Conservation (phyloP, 768 basidiomycete species). For the Russula sp. region DNA sequence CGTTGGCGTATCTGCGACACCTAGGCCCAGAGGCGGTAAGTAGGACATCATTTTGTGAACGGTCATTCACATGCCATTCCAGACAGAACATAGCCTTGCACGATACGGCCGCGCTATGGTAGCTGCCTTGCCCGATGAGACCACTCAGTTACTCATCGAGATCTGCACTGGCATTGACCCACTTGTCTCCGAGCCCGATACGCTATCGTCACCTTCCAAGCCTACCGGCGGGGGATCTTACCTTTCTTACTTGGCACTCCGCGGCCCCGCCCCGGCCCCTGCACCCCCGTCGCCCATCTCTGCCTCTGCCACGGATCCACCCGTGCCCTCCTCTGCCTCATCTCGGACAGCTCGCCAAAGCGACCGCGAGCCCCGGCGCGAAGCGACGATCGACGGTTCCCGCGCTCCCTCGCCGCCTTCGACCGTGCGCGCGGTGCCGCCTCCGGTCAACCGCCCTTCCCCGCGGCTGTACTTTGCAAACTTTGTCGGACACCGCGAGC, state of each 20-base stretch:
- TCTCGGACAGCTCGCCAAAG: constrained; percentile 13
- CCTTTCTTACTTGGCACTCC: constrained; percentile 73
- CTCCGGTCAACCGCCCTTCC: constrained; percentile 53
- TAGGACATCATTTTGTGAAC: constrained; percentile 19
- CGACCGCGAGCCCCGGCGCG: constrained; percentile 31
- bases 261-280: constrained; percentile 46
- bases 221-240: constrained; percentile 50
- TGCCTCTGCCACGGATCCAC: constrained; percentile 25
- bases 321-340: constrained; percentile 19
- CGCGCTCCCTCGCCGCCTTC: constrained; percentile 30
- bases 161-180: constrained; percentile 69
- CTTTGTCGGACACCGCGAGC: constrained; percentile 81
- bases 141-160: constrained; percentile 87
- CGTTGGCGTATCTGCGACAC: constrained; percentile 70
- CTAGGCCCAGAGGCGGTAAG: constrained; percentile 76
- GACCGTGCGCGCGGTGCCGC: constrained; percentile 18
- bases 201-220: constrained; percentile 28
- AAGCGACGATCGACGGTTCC: constrained; percentile 35
- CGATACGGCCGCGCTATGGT: constrained; percentile 87
- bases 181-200: constrained; percentile 38
- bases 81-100: constrained; percentile 84
- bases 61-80: constrained; percentile 5
- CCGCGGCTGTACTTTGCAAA: constrained; percentile 88
- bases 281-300: constrained; percentile 38
- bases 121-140: constrained; percentile 75